phyloP scores from a whole-genome alignment of 345 rosid genomes.

The Microthlaspi erraticum region DNA sequence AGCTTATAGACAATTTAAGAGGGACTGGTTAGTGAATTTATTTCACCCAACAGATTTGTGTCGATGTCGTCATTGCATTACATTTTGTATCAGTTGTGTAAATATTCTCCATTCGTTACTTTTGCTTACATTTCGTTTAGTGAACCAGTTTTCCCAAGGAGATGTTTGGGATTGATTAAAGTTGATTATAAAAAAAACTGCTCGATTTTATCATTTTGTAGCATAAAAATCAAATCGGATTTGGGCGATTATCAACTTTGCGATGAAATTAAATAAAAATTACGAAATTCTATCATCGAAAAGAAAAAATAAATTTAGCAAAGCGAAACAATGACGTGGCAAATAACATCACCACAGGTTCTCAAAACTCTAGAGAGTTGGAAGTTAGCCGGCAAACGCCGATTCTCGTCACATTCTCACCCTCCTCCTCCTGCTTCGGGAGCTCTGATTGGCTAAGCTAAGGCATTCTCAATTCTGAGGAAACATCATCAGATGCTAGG shows the following conservation, averaged over 20 bases:
- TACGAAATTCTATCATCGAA: background rate
- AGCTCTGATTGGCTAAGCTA: background rate
- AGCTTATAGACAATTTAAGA: too few species aligned
- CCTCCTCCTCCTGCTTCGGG: background rate
- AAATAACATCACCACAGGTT: constrained; percentile 10
- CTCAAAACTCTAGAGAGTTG: background rate
- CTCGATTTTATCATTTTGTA: too few species aligned
- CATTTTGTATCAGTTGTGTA: too few species aligned
- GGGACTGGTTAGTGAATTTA: too few species aligned
- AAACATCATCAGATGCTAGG: constrained; percentile 13
- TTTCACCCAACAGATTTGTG: too few species aligned
- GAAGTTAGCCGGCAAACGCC: constrained; percentile 9
- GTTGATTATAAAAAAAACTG: too few species aligned
- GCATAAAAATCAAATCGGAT: too few species aligned
- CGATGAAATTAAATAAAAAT: background rate
- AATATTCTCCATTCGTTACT: too few species aligned
- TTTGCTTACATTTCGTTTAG: too few species aligned
- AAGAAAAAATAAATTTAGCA: background rate
- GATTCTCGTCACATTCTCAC: constrained; percentile 20
- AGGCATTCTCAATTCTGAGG: background rate
- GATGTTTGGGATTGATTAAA: too few species aligned
- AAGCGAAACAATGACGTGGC: constrained; percentile 6
- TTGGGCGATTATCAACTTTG: background rate
- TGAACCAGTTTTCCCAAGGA: too few species aligned
- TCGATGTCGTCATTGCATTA: too few species aligned